These are phyloP conservation scores for Streptanthus diversifolius DNA, from an alignment of 345 rosid species.

Conservation along the genomic window DNA sequence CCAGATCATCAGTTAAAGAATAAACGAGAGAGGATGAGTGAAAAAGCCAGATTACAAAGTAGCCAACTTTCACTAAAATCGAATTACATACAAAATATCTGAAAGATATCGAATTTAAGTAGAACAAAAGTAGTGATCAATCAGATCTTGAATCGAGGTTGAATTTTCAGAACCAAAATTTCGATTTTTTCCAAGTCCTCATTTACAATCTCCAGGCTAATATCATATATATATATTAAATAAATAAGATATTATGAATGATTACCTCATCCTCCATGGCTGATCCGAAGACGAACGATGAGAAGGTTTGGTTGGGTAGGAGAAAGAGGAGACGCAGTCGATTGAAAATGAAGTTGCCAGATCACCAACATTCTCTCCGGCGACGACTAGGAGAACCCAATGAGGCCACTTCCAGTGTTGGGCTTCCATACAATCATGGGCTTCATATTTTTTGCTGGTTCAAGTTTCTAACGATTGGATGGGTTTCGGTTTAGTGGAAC, in stretches of 20 bases:
- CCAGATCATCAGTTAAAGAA: neutral
- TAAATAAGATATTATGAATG: neutral
- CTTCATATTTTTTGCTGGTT: neutral
- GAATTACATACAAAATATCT: neutral
- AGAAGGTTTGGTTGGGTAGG: neutral
- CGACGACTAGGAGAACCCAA: constrained; percentile 15
- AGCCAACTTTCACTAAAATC: constrained; percentile 6
- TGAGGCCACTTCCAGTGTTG: neutral
- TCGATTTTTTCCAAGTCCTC: neutral
- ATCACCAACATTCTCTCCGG: constrained; percentile 15
- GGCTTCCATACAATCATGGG: neutral
- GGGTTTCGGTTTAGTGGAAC: constrained; percentile 3
- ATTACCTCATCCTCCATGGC: constrained; percentile 34
- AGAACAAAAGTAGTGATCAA: neutral
- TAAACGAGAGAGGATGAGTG: constrained; percentile 6
- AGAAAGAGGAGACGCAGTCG: constrained; percentile 8
- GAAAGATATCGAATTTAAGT: neutral
- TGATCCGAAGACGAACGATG: constrained; percentile 19
- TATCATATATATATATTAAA: neutral
- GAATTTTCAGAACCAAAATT: neutral
- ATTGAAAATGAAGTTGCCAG: constrained; percentile 5
- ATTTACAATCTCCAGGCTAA: neutral
- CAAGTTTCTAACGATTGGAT: neutral
- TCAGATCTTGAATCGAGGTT: constrained; percentile 18
- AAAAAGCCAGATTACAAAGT: neutral